These are phyloP conservation scores for Cochlearia excelsa DNA, from an alignment of 345 rosid species.

Conservation along the genomic window DNA sequence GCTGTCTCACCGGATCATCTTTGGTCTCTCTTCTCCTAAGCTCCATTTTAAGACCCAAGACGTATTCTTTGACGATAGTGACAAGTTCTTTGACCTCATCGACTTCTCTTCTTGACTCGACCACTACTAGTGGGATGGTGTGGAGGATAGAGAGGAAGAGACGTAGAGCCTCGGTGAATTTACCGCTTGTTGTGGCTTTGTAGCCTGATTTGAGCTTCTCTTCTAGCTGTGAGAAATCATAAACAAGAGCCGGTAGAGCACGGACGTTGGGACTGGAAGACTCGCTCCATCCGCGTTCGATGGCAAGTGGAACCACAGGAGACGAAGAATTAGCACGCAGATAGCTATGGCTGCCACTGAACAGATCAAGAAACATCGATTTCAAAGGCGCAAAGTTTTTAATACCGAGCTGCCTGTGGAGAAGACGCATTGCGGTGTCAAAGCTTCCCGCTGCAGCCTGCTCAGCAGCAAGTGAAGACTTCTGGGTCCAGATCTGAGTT, in stretches of 20 bases:
- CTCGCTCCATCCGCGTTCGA: constrained; percentile 83
- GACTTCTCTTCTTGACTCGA: constrained; percentile 93
- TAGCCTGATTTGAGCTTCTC: constrained; percentile 92
- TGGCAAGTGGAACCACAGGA: constrained; percentile 73
- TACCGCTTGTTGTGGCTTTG: constrained; percentile 82
- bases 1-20: constrained; percentile 72
- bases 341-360: constrained; percentile 74
- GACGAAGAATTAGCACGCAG: constrained; percentile 73
- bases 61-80: constrained; percentile 75
- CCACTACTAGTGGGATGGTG: constrained; percentile 85
- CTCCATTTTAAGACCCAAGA: constrained; percentile 77
- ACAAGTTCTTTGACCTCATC: constrained; percentile 91
- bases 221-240: constrained; percentile 76
- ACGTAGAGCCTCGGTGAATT: constrained; percentile 70
- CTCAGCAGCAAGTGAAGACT: constrained; percentile 81
- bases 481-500: constrained; percentile 77
- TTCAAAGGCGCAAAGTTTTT: constrained; percentile 64
- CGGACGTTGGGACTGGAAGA: constrained; percentile 79
- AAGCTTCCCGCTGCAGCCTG: constrained; percentile 87
- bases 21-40: constrained; percentile 71
- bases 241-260: constrained; percentile 77
- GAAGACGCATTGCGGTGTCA: constrained; percentile 79
- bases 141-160: constrained; percentile 76
- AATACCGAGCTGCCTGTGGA: constrained; percentile 77
- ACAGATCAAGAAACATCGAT: constrained; percentile 63